Percentiles rank a stretch among this genome's conserved stretches.
These are phyloP conservation scores for Spatholobus suberectus DNA, from an alignment of 306 rosid species.

Conservation along the genomic window DNA sequence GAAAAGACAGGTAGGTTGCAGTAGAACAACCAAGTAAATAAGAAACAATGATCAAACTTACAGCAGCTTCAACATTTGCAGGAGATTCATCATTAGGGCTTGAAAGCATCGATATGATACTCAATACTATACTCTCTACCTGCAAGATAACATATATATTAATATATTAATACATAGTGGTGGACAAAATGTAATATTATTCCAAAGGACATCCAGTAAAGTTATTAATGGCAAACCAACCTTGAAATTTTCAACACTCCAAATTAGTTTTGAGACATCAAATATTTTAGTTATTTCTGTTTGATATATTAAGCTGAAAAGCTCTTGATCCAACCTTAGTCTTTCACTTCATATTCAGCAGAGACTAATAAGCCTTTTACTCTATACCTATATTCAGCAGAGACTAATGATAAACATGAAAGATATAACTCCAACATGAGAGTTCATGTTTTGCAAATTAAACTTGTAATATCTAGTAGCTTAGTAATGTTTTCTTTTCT, in stretches of 20 bases:
- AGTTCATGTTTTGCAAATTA: not conserved
- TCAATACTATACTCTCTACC: conserved; percentile 99
- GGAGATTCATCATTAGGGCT: conserved; percentile 98
- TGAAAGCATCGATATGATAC: conserved; percentile 98
- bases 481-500: not conserved
- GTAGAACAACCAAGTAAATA: conserved; percentile 12
- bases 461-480: not conserved
- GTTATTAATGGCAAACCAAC: conserved; percentile 32
- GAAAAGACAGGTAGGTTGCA: not conserved
- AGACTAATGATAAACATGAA: not conserved
- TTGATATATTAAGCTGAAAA: conserved; percentile 5
- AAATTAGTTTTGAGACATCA: conserved; percentile 32
- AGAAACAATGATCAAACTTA: conserved; percentile 54
- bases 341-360: not conserved
- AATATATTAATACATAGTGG: not conserved
- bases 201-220: conserved; percentile 34
- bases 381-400: not conserved
- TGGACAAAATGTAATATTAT: conserved; percentile 3
- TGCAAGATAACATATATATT: conserved; percentile 48
- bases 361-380: not conserved
- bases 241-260: conserved; percentile 29
- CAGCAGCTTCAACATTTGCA: conserved; percentile 99
- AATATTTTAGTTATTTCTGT: conserved; percentile 12
- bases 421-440: conserved; percentile 1
- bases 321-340: not conserved